phyloP scores from a whole-genome alignment of 768 basidiomycete genomes.

The Lenzites betulinus region DNA sequence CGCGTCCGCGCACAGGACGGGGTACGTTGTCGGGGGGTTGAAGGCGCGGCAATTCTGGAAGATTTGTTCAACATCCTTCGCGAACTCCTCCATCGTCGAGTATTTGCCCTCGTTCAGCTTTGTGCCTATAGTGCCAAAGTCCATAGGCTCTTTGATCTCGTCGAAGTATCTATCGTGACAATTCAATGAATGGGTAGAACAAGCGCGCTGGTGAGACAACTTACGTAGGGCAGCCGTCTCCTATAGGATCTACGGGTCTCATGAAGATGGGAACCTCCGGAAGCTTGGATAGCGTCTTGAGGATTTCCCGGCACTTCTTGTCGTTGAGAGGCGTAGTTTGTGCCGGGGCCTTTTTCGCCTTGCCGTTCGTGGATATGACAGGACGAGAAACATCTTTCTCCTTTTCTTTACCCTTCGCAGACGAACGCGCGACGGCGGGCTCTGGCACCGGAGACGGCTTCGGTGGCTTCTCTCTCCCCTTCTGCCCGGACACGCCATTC shows the following conservation, averaged over 20 bases:
- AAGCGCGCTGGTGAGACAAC: conserved; percentile 32
- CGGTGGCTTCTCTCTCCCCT: conserved; percentile 46
- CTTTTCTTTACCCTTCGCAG: conserved; percentile 67
- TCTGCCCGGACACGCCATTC: conserved; percentile 34
- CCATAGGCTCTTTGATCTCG: conserved; percentile 93
- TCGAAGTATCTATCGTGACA: conserved; percentile 70
- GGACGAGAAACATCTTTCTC: conserved; percentile 56
- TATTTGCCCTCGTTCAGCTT: conserved; percentile 74
- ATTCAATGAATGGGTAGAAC: not conserved
- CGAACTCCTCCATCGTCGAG: conserved; percentile 78
- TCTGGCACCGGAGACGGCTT: conserved; percentile 28
- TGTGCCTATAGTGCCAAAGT: conserved; percentile 77
- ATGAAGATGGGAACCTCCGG: conserved; percentile 75
- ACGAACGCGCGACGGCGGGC: conserved; percentile 37
- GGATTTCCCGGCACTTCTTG: conserved; percentile 78
- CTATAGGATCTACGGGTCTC: conserved; percentile 79
- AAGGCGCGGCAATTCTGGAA: conserved; percentile 91
- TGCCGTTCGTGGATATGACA: conserved; percentile 40
- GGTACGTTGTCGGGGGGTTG: conserved; percentile 82
- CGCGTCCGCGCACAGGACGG: conserved; percentile 66
- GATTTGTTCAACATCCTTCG: conserved; percentile 77
- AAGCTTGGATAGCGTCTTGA: conserved; percentile 59
- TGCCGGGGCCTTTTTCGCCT: conserved; percentile 36
- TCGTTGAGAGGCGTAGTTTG: conserved; percentile 63
- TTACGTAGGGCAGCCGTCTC: conserved; percentile 90